Conservation (phyloP, 305 asterid genomes). For the Fraxinus dipetala region DNA sequence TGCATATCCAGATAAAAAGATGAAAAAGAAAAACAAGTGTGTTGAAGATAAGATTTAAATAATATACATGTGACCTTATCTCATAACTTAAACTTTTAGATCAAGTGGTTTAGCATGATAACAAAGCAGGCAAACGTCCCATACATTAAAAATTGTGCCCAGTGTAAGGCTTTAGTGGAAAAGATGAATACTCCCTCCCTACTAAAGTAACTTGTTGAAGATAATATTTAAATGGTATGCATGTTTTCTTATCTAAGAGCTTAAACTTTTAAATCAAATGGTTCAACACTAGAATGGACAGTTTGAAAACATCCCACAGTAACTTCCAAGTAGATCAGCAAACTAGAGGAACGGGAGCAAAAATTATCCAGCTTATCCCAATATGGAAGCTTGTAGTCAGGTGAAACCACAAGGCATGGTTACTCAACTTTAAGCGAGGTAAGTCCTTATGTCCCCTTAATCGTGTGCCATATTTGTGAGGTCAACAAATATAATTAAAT, state of each 20-base stretch:
- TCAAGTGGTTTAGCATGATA: background rate
- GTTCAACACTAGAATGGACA: background rate
- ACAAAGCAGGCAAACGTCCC: background rate
- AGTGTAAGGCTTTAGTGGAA: background rate
- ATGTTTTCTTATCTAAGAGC: background rate
- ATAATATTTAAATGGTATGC: background rate
- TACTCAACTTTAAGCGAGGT: background rate
- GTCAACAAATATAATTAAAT: slow-evolving; percentile 8
- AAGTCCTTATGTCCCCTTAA: background rate
- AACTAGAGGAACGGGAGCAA: background rate
- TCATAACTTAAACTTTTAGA: background rate
- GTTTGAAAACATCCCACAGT: background rate
- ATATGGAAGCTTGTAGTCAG: background rate
- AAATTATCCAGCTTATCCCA: background rate
- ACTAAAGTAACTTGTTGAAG: background rate
- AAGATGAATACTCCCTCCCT: background rate
- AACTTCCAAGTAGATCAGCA: background rate
- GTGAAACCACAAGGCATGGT: background rate
- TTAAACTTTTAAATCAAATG: background rate
- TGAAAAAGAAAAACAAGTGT: background rate
- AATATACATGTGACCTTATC: background rate
- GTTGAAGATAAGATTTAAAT: too few species aligned
- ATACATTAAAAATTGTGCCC: background rate
- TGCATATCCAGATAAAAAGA: background rate
- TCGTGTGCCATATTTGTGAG: background rate